A percentile compares a stretch with the other conserved stretches of the same genome.
Conservation (phyloP, 164 flowering plant species). For the Houttuynia cordata region DNA sequence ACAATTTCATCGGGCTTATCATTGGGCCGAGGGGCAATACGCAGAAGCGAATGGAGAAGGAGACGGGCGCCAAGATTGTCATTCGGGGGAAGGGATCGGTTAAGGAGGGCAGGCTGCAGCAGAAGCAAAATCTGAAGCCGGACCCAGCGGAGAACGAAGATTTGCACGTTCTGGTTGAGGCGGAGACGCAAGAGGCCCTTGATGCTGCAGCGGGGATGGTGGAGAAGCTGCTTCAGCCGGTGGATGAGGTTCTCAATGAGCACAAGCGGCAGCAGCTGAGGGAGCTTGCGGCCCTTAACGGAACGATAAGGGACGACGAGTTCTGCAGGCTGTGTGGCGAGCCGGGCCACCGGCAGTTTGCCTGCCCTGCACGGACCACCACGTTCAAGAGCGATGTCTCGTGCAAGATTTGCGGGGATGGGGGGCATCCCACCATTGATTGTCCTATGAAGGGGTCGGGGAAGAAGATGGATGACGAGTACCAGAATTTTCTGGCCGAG, state of each 20-base stretch:
- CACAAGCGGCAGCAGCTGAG: constrained; percentile 90
- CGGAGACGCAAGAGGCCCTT: constrained; percentile 78
- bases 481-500: constrained; percentile 87
- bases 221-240: constrained; percentile 89
- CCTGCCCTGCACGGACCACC: constrained; percentile 70
- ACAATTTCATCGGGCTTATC: constrained; percentile 86
- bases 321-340: constrained; percentile 91
- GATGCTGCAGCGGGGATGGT: constrained; percentile 97
- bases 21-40: constrained; percentile 99
- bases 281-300: constrained; percentile 91
- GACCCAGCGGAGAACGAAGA: constrained; percentile 90
- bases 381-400: constrained; percentile 90
- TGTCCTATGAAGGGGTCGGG: constrained; percentile 87
- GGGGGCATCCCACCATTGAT: constrained; percentile 93
- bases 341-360: constrained; percentile 87
- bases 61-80: constrained; percentile 91
- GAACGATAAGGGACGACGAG: constrained; percentile 92
- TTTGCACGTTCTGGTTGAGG: constrained; percentile 91
- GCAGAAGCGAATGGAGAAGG: constrained; percentile 93
- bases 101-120: constrained; percentile 85
- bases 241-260: constrained; percentile 89
- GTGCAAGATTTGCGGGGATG: constrained; percentile 90
- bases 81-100: constrained; percentile 89
- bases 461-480: constrained; percentile 96
- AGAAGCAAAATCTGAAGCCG: constrained; percentile 71